A percentile compares a stretch with the other conserved stretches of the same genome.
Conservation (phyloP, 1,139 yeast species). For the Kurtzmaniella natalensis region DNA sequence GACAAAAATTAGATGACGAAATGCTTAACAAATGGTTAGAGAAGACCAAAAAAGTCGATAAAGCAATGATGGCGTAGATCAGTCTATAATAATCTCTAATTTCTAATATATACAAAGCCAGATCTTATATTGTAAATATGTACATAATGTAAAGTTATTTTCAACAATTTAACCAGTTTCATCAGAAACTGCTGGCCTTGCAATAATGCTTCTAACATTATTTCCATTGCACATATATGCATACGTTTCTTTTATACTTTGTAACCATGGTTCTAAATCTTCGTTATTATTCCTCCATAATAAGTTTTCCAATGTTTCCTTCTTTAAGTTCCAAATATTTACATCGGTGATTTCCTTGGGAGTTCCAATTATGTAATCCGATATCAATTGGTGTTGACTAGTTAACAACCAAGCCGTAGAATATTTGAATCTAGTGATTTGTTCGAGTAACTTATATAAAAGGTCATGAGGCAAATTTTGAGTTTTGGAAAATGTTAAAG, state of each 20-base stretch:
- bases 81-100: too few species aligned
- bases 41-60: too few species aligned
- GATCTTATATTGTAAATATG: background rate
- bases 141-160: background rate
- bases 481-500: constrained; percentile 17
- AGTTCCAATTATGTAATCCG: constrained; percentile 16
- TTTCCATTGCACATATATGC: constrained; percentile 30
- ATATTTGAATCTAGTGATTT: constrained; percentile 19
- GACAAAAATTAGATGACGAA: constrained; percentile 5
- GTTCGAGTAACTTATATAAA: constrained; percentile 20
- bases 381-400: constrained; percentile 24
- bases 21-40: background rate
- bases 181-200: constrained; percentile 28
- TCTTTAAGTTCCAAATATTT: constrained; percentile 26
- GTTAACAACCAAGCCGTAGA: constrained; percentile 23
- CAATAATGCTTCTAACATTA: constrained; percentile 17
- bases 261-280: constrained; percentile 26
- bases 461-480: constrained; percentile 22
- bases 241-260: constrained; percentile 18
- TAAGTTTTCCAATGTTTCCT: constrained; percentile 22
- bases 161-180: constrained; percentile 16
- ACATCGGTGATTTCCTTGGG: constrained; percentile 15
- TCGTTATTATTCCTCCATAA: constrained; percentile 12
- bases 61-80: too few species aligned
- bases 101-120: too few species aligned